phyloP scores from a whole-genome alignment of 2,329 filamentous ascomycete species.

The Cladorrhinum sp. region DNA sequence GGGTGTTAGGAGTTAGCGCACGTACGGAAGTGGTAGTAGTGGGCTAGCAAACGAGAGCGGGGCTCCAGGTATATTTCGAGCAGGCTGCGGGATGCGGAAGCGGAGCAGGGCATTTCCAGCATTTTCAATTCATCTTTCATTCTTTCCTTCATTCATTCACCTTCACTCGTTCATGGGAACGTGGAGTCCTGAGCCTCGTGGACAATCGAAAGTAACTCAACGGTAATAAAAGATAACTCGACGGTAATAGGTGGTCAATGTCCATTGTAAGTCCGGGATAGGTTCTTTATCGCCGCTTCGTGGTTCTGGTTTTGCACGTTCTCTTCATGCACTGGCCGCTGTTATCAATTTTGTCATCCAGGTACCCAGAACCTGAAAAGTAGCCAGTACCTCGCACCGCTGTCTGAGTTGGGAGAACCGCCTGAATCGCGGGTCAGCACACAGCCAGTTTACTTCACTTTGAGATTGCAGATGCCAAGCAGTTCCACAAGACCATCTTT shows the following conservation, averaged over 20 bases:
- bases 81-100: neutral
- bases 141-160: too few species aligned
- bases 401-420: constrained; percentile 18
- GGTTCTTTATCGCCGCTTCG: too few species aligned
- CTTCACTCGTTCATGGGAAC: neutral
- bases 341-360: neutral
- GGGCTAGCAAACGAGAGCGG: neutral
- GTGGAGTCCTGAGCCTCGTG: too few species aligned
- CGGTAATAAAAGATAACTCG: too few species aligned
- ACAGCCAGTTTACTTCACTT: constrained; percentile 4
- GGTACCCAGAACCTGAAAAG: constrained; percentile 9
- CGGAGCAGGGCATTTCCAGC: neutral
- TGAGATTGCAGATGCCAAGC: constrained; percentile 21
- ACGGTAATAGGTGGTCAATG: neutral
- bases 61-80: neutral
- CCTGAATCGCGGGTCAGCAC: constrained; percentile 15
- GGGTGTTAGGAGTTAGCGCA: constrained; percentile 11
- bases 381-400: constrained; percentile 14
- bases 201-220: too few species aligned
- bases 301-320: neutral
- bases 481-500: constrained; percentile 14
- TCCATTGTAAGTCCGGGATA: neutral
- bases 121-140: neutral
- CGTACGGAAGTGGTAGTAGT: neutral
- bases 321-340: neutral